Conservation (phyloP, 768 basidiomycete genomes). For the Polyporus arcularius region DNA sequence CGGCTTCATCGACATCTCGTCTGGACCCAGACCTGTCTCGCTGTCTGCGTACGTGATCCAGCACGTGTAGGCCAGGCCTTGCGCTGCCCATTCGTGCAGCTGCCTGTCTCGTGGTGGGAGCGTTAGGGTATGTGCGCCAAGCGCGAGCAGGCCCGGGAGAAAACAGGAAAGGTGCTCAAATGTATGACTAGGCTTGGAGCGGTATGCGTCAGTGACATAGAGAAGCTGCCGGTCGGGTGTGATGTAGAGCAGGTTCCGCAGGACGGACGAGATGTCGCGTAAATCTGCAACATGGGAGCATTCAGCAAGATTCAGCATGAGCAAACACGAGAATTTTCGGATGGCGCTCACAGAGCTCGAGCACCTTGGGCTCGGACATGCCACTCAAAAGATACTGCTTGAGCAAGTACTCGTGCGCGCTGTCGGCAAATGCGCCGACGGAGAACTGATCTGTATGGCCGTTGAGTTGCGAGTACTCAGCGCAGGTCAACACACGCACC, state of each 20-base stretch:
- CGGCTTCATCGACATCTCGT: conserved; percentile 42
- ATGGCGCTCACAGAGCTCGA: conserved; percentile 62
- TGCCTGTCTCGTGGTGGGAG: conserved; percentile 50
- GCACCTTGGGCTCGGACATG: conserved; percentile 57
- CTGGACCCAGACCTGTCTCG: conserved; percentile 68
- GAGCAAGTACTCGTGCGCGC: conserved; percentile 77
- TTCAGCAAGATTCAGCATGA: not conserved
- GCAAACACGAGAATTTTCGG: too few species aligned
- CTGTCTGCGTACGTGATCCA: conserved; percentile 75
- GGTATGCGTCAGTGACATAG: conserved; percentile 64
- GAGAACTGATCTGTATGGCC: conserved; percentile 40
- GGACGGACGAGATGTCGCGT: conserved; percentile 57
- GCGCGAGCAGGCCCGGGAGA: conserved; percentile 72
- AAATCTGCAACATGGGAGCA: conserved; percentile 45
- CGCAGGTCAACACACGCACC: conserved; percentile 6
- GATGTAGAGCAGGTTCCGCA: conserved; percentile 65
- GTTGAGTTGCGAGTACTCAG: not conserved
- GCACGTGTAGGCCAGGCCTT: conserved; percentile 74
- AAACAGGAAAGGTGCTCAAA: conserved; percentile 85
- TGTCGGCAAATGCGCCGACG: conserved; percentile 70
- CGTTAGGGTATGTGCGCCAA: conserved; percentile 67
- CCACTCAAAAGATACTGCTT: conserved; percentile 74
- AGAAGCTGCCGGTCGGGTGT: conserved; percentile 66
- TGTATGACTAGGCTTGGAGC: conserved; percentile 40
- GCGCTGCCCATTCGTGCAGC: conserved; percentile 73